Conservation (phyloP, 2,329 filamentous ascomycete genomes). For the Plenodomus tracheiphilus region DNA sequence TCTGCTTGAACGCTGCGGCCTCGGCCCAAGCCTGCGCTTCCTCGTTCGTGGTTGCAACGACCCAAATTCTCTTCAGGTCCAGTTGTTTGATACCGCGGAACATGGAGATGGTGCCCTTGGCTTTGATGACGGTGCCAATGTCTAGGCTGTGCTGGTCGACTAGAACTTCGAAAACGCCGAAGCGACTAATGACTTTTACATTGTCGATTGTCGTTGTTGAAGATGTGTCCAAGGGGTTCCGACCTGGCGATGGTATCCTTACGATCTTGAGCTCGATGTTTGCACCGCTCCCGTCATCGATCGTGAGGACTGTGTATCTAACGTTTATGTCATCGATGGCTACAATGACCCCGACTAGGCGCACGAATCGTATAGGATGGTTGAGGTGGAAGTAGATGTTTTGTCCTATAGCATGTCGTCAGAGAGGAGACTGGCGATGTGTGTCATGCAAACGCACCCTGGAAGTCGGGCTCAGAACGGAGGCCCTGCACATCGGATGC, state of each 20-base stretch:
- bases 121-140: conserved; percentile 57
- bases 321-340: conserved; percentile 48
- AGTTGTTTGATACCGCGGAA: conserved; percentile 59
- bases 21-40: conserved; percentile 60
- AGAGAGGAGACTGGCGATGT: too few relatives aligned
- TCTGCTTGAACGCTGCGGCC: conserved; percentile 52
- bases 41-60: conserved; percentile 56
- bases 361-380: conserved; percentile 54
- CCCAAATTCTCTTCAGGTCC: conserved; percentile 56
- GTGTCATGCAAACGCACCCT: conserved; percentile 54
- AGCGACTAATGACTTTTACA: conserved; percentile 39
- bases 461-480: conserved; percentile 52
- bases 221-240: conserved; percentile 27
- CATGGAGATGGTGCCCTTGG: conserved; percentile 59
- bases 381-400: conserved; percentile 60
- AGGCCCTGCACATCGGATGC: conserved; percentile 59
- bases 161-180: conserved; percentile 47
- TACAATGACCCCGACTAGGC: conserved; percentile 51
- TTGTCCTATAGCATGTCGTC: conserved; percentile 48
- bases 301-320: conserved; percentile 53
- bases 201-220: conserved; percentile 46
- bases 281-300: conserved; percentile 65
- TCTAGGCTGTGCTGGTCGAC: conserved; percentile 42
- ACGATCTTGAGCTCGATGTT: conserved; percentile 61
- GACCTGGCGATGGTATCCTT: conserved; percentile 31